Evolutionary conservation across 2,329 filamentous ascomycete species (phyloP).

Genomic region (Colletotrichum aenigma): DNA sequence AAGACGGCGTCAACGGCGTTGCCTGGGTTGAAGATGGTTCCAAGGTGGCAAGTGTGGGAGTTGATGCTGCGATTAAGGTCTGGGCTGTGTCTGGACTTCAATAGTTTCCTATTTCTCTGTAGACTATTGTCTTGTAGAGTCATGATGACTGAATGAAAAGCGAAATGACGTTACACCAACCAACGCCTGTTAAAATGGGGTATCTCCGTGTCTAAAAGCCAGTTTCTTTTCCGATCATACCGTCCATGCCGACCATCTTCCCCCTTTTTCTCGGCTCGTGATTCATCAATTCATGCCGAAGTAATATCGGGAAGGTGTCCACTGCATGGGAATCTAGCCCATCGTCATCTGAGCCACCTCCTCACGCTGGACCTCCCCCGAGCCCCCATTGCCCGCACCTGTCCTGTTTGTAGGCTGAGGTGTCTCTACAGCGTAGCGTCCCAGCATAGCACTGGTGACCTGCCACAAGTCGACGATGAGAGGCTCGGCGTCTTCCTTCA

Average conservation of each 20-base stretch:
- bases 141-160: constrained; percentile 3
- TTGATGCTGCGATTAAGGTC: constrained; percentile 89
- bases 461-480: constrained; percentile 15
- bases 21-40: constrained; percentile 71
- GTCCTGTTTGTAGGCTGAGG: background rate
- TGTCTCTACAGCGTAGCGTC: background rate
- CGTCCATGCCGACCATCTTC: background rate
- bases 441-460: constrained; percentile 17
- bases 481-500: background rate
- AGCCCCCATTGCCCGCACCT: background rate
- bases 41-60: constrained; percentile 80
- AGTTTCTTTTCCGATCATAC: background rate
- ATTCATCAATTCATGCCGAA: background rate
- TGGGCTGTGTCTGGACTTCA: constrained; percentile 72
- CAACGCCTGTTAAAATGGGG: background rate
- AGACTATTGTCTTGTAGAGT: background rate
- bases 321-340: constrained; percentile 33
- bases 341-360: constrained; percentile 41
- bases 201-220: constrained; percentile 12
- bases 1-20: constrained; percentile 91
- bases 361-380: constrained; percentile 34
- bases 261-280: background rate
- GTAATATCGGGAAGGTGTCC: background rate
- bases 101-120: constrained; percentile 27
- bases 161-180: constrained; percentile 1